phyloP scores from a whole-genome alignment of 2,329 filamentous ascomycete species.

The Cercospora sp. region DNA sequence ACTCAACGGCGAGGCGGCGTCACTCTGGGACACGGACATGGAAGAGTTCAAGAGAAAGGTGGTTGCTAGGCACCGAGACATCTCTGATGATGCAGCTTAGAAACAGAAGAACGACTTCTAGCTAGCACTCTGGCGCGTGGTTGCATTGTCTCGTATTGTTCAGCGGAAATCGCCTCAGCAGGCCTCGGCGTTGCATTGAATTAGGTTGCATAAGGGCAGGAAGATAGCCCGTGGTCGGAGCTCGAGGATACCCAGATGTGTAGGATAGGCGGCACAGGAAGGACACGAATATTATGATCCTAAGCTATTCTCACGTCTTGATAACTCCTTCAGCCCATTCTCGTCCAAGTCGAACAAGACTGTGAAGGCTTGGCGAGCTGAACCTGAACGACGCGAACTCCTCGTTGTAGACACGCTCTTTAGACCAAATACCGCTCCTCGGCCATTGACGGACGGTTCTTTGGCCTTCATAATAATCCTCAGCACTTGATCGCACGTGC shows the following conservation, averaged over 20 bases:
- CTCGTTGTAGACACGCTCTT: no score
- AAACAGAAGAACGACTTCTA: slow-evolving; percentile 32
- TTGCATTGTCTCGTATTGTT: slow-evolving; percentile 3
- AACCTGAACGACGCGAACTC: no score
- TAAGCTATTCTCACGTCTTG: not conserved
- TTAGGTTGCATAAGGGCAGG: slow-evolving; percentile 9
- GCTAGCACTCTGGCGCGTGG: slow-evolving; percentile 3
- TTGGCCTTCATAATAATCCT: no score
- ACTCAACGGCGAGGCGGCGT: slow-evolving; percentile 91
- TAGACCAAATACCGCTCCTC: no score
- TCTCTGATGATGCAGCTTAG: slow-evolving; percentile 43
- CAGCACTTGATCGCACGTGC: not conserved
- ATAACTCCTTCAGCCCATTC: not conserved
- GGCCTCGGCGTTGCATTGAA: slow-evolving; percentile 5
- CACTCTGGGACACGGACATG: slow-evolving; percentile 88
- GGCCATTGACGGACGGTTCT: no score
- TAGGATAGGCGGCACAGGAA: slow-evolving; percentile 4
- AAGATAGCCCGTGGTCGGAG: slow-evolving; percentile 1
- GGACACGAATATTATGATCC: slow-evolving; percentile 2
- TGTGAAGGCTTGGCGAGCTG: not conserved
- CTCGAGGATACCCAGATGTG: slow-evolving; percentile 3
- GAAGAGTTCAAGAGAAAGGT: slow-evolving; percentile 80
- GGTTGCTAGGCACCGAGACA: slow-evolving; percentile 61
- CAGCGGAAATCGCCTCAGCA: not conserved
- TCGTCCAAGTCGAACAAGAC: not conserved